Base-by-base conservation (phyloP, 345 rosid species). In the Hibiscus syriacus region DNA sequence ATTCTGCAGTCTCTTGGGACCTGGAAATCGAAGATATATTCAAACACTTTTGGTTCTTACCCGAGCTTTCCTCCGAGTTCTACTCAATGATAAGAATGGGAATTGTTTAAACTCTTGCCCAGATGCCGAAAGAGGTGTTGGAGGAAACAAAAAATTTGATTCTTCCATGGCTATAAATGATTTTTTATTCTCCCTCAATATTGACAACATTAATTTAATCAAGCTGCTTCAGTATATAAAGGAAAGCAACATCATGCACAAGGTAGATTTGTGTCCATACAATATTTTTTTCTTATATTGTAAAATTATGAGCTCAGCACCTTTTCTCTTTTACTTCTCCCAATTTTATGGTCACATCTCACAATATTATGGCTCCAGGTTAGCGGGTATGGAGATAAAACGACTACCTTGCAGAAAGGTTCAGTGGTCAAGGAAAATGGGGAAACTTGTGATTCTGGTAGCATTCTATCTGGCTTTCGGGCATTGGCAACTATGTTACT, bases 1-100 rank as follows among this genome's bases (percentile, higher is more conserved):
- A 78, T 90, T 93, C 62, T 48, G 77, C 74, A 82, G 49, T 68
- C 83, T 80, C 46, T 74, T 93, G 84, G 97, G 97, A 73, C 85
- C 91, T 76, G 90, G 96, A 64, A 93, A 93, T 77, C 86, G 92
- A 73, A 90, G 98, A 87, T 80, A 93, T 67, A 89, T 93, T 76
- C 98, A 90, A 79, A 93, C 90, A 65, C 61, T 93, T 67, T 75
- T 86, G 80, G 87, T 90, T 71, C 79, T 93, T 53, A 79, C 87
- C 63, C 73, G 68, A 64, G 89, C 96, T 70, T 83, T 93, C 74
- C 85, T 81, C 69, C 83, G 64, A 77, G 76, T 82, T 73, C 67
- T 62, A 41, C 76, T 93, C 53, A 72, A 72, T 70, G 84, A 81
- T 54, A 67, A 71, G 41, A 76, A 76, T 69, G 74, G 50, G 71